These are phyloP conservation scores for Leccinellum albellum DNA, from an alignment of 768 basidiomycete species.

Conservation along the genomic window DNA sequence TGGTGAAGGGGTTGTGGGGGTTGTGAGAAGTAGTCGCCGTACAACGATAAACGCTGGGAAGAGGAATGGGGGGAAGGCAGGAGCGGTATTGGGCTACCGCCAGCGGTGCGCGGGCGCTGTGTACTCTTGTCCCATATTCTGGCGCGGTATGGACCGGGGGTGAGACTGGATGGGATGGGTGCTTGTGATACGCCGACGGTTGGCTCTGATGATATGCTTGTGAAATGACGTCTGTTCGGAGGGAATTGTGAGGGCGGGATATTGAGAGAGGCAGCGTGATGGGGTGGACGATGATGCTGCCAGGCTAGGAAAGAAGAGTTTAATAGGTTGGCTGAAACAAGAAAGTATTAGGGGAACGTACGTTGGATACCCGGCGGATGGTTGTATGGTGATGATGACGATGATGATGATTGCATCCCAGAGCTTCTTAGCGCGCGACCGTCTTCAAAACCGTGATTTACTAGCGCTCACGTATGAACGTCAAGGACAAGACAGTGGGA, in stretches of 20 bases:
- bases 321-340: neutral
- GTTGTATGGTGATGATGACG: constrained; percentile 24
- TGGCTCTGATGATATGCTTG: constrained; percentile 15
- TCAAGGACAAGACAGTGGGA: neutral
- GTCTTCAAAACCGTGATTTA: neutral
- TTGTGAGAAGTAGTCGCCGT: constrained; percentile 27
- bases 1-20: constrained; percentile 13
- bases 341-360: neutral
- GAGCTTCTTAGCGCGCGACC: neutral
- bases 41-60: constrained; percentile 17
- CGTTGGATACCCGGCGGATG: constrained; percentile 27
- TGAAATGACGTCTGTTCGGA: constrained; percentile 17
- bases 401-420: constrained; percentile 27
- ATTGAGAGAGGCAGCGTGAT: constrained; percentile 21
- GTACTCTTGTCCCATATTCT: constrained; percentile 18
- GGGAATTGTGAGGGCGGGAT: constrained; percentile 9
- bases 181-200: constrained; percentile 1
- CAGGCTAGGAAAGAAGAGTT: constrained; percentile 16
- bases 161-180: constrained; percentile 24
- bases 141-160: constrained; percentile 21
- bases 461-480: neutral
- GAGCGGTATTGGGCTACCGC: neutral
- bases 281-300: constrained; percentile 15
- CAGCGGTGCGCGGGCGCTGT: constrained; percentile 12
- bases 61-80: constrained; percentile 9